Conservation (phyloP, 2,329 filamentous ascomycete species). For the Aspergillus felis region DNA sequence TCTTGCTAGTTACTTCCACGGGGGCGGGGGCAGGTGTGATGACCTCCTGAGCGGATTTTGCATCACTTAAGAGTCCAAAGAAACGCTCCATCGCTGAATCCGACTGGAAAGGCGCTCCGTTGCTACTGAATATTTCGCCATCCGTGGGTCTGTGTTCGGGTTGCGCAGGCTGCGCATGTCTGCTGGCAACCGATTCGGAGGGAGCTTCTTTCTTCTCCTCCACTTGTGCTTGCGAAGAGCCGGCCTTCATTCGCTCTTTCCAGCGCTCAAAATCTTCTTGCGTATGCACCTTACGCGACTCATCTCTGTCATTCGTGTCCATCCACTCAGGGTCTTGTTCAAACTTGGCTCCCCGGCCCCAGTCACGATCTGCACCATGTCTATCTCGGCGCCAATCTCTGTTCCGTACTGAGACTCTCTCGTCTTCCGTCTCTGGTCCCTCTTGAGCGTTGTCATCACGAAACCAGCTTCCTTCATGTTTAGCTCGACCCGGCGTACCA, state of each 20-base stretch:
- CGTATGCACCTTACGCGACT: slow-evolving; percentile 68
- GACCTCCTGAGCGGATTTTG: slow-evolving; percentile 43
- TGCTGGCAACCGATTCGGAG: slow-evolving; percentile 16
- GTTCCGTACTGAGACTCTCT: slow-evolving; percentile 49
- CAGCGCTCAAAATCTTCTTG: slow-evolving; percentile 91
- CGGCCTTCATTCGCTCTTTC: slow-evolving; percentile 84
- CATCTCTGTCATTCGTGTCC: slow-evolving; percentile 65
- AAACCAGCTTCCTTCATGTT: slow-evolving; percentile 71
- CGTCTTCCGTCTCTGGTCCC: slow-evolving; percentile 39
- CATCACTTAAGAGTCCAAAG: slow-evolving; percentile 59
- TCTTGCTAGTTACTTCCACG: slow-evolving; percentile 40
- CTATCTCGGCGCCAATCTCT: slow-evolving; percentile 60
- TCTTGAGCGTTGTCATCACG: slow-evolving; percentile 51
- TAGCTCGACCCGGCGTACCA: slow-evolving; percentile 57
- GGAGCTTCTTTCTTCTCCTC: slow-evolving; percentile 44
- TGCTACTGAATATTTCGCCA: slow-evolving; percentile 50
- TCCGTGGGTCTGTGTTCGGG: slow-evolving; percentile 39
- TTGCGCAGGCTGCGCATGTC: slow-evolving; percentile 35
- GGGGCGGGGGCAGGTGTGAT: slow-evolving; percentile 31
- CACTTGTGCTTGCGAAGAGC: slow-evolving; percentile 40
- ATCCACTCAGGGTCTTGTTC: slow-evolving; percentile 92
- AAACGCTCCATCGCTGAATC: slow-evolving; percentile 73
- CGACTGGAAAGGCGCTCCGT: slow-evolving; percentile 58
- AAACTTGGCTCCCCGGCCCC: slow-evolving; percentile 50
- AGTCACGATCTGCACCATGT: slow-evolving; percentile 50